Percentiles rank a stretch among this genome's conserved stretches.
phyloP scores from a whole-genome alignment of 768 basidiomycete genomes.

The Macrolepiota fuliginosa region DNA sequence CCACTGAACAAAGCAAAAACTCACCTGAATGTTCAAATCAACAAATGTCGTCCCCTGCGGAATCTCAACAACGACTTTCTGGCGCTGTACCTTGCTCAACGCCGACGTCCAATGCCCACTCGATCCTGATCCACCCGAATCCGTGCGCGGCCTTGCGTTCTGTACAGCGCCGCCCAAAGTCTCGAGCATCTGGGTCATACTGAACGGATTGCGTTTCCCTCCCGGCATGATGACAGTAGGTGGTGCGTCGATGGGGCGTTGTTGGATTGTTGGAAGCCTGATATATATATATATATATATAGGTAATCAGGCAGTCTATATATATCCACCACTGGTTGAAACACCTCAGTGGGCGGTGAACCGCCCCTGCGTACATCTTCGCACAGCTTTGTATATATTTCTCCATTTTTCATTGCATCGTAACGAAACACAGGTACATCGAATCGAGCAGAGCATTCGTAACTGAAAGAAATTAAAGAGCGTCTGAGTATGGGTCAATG shows the following conservation, averaged over 20 bases:
- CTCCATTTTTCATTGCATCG: not conserved
- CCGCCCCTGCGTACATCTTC: too few relatives aligned
- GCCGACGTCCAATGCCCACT: constrained; percentile 11
- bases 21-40: constrained; percentile 56
- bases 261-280: not conserved
- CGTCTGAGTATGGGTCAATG: not conserved
- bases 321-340: too few relatives aligned
- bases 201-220: constrained; percentile 8
- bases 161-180: constrained; percentile 20
- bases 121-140: constrained; percentile 17
- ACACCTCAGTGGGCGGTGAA: too few relatives aligned
- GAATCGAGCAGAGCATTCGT: not conserved
- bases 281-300: not conserved
- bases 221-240: constrained; percentile 1
- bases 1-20: constrained; percentile 8
- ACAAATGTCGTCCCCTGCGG: constrained; percentile 38
- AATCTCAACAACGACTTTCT: constrained; percentile 25
- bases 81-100: constrained; percentile 7
- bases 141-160: constrained; percentile 27
- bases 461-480: not conserved
- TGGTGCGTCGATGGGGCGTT: not conserved
- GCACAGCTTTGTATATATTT: too few relatives aligned
- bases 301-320: not conserved
- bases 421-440: not conserved
- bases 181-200: constrained; percentile 15